Conservation (phyloP, 139 green algal genomes). For the Chlorella ohadii region DNA sequence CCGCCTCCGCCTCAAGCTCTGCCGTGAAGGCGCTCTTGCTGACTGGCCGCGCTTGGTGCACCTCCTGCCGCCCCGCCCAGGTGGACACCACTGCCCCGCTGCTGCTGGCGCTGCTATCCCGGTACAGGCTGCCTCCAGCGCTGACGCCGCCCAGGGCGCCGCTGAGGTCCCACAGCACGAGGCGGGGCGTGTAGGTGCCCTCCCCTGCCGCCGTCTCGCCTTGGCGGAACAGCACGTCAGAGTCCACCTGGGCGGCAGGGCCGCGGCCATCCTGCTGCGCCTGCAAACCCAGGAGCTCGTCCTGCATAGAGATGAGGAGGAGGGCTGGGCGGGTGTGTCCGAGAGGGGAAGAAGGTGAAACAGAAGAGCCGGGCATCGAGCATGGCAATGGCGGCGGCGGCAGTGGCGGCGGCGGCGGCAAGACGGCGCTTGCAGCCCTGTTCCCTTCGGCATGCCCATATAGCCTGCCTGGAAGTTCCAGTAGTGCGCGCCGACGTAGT, state of each 20-base stretch:
- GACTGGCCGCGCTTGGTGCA: slow-evolving; percentile 42
- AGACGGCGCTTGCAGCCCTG: background rate
- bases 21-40: slow-evolving; percentile 56
- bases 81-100: slow-evolving; percentile 4
- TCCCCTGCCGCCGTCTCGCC: slow-evolving; percentile 41
- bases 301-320: slow-evolving; percentile 52
- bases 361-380: no score
- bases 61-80: slow-evolving; percentile 62
- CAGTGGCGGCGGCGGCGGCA: background rate
- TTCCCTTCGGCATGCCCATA: background rate
- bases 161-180: slow-evolving; percentile 70
- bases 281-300: slow-evolving; percentile 69
- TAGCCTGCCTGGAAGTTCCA: slow-evolving; percentile 87
- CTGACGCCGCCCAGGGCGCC: slow-evolving; percentile 66
- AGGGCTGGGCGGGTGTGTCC: no score
- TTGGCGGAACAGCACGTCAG: slow-evolving; percentile 53
- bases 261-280: slow-evolving; percentile 41
- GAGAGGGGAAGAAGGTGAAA: no score
- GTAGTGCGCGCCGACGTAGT: slow-evolving; percentile 85
- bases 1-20: slow-evolving; percentile 53
- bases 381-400: background rate
- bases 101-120: background rate
- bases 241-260: slow-evolving; percentile 49
- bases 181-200: slow-evolving; percentile 62
- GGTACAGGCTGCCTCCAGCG: slow-evolving; percentile 1